Evolutionary conservation across 768 basidiomycete genomes (phyloP).

Genomic region (Mycena rosella): DNA sequence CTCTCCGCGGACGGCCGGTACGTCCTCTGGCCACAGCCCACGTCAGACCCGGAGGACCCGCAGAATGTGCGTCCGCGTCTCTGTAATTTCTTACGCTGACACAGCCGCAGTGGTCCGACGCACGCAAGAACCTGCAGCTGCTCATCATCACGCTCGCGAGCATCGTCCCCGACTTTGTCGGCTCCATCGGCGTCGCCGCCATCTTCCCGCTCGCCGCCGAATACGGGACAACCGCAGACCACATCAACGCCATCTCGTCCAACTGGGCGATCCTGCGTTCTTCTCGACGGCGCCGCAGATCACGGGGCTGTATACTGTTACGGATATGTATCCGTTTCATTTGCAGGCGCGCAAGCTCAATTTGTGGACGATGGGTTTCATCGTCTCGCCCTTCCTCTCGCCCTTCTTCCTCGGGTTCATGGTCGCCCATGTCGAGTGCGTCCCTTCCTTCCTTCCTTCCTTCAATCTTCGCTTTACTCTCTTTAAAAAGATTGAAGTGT

Average conservation of each 20-base stretch:
- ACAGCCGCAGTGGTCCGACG: slow-evolving; percentile 55
- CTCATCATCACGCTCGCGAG: slow-evolving; percentile 59
- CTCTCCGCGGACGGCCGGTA: slow-evolving; percentile 62
- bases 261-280: no score
- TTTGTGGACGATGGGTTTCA: slow-evolving; percentile 80
- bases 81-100: no score
- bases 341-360: slow-evolving; percentile 76
- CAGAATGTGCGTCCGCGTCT: slow-evolving; percentile 57
- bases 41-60: slow-evolving; percentile 44
- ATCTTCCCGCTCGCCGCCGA: slow-evolving; percentile 67
- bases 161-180: slow-evolving; percentile 71
- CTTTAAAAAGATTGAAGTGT: not conserved
- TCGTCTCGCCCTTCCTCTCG: slow-evolving; percentile 72
- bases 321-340: slow-evolving; percentile 77
- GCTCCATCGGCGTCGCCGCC: slow-evolving; percentile 66
- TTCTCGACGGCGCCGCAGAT: slow-evolving; percentile 67
- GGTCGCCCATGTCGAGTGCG: slow-evolving; percentile 50
- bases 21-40: slow-evolving; percentile 70
- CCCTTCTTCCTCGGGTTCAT: slow-evolving; percentile 79
- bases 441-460: not conserved
- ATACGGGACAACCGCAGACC: slow-evolving; percentile 61
- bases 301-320: slow-evolving; percentile 72
- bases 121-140: slow-evolving; percentile 61
- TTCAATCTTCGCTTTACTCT: no score
- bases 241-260: slow-evolving; percentile 66